Conservation (phyloP, 2,329 filamentous ascomycete genomes). For the Trichoderma simmonsii region DNA sequence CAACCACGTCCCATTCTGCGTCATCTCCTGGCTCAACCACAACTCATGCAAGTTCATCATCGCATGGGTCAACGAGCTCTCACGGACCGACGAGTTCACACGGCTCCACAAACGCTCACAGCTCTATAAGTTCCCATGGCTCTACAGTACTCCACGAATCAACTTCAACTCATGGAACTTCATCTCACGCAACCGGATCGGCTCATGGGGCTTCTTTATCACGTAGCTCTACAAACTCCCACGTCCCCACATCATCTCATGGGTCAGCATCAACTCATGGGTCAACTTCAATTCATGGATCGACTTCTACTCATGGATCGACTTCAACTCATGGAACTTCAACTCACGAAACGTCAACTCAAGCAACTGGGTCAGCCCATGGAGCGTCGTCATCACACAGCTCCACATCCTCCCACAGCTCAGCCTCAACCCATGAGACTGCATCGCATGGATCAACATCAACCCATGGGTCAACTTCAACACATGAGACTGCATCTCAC, state of each 20-base stretch:
- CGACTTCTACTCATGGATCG: background rate
- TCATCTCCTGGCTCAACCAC: background rate
- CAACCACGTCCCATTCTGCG: background rate
- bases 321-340: background rate
- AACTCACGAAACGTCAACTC: background rate
- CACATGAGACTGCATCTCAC: no score
- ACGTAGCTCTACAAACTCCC: no score
- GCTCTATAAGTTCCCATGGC: no score
- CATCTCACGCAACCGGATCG: background rate
- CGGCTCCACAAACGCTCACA: background rate
- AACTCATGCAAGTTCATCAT: no score
- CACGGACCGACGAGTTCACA: background rate
- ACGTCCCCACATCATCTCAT: background rate
- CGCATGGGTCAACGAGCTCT: no score
- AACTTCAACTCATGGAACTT: background rate
- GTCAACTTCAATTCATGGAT: background rate
- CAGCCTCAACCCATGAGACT: no score
- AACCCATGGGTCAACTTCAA: no score
- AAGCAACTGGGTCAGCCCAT: no score
- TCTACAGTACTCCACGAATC: background rate
- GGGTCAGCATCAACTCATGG: background rate
- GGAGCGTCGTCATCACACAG: no score
- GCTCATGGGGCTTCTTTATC: no score
- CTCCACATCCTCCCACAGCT: no score
- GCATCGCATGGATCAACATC: no score